Conservation (phyloP, 768 basidiomycete species). For the Boletus rubropictus region DNA sequence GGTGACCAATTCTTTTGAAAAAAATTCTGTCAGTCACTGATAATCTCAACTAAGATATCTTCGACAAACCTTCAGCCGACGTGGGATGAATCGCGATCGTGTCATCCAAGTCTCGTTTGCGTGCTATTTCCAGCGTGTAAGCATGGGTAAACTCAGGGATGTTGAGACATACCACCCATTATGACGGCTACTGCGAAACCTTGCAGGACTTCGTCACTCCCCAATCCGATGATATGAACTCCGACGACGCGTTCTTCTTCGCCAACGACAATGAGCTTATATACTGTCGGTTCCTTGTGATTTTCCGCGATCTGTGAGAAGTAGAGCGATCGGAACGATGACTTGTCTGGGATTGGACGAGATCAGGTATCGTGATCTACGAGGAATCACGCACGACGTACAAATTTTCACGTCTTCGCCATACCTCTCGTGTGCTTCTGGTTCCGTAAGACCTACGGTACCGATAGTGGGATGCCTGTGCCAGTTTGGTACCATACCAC, state of each 20-base stretch:
- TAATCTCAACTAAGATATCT: background rate
- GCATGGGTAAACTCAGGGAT: background rate
- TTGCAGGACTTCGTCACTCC: constrained; percentile 92
- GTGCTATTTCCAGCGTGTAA: constrained; percentile 38
- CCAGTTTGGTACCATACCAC: constrained; percentile 3
- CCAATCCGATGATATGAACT: constrained; percentile 84
- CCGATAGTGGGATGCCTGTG: constrained; percentile 90
- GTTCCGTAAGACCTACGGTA: constrained; percentile 91
- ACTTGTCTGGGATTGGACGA: constrained; percentile 52
- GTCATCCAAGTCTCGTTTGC: constrained; percentile 77
- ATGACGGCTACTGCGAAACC: constrained; percentile 97
- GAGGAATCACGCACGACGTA: constrained; percentile 36
- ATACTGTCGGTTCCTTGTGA: constrained; percentile 92
- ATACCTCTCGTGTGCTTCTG: constrained; percentile 81
- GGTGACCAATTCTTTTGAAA: constrained; percentile 49
- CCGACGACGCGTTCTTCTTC: constrained; percentile 95
- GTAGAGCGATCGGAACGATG: constrained; percentile 78
- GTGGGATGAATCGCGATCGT: constrained; percentile 93
- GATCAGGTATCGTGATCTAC: background rate
- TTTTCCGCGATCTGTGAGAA: constrained; percentile 86
- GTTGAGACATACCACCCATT: constrained; percentile 62
- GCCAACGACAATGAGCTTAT: constrained; percentile 85
- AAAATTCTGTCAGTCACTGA: constrained; percentile 12
- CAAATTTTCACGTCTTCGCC: constrained; percentile 90
- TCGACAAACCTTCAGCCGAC: constrained; percentile 64